These are phyloP conservation scores for Pseudogymnoascus sp. DNA, from an alignment of 2,329 filamentous ascomycete species.

Conservation along the genomic window DNA sequence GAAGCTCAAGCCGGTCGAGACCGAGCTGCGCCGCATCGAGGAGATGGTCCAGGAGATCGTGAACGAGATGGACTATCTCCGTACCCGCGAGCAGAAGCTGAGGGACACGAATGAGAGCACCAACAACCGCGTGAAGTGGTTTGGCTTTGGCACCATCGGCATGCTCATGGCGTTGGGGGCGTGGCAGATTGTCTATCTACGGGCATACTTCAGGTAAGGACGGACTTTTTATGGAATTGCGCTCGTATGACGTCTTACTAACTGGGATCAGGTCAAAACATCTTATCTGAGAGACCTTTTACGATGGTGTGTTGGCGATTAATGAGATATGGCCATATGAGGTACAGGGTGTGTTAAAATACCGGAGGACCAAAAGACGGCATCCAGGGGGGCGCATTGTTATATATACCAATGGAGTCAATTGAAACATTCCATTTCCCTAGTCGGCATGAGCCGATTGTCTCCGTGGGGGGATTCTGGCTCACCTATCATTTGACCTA, in stretches of 20 bases:
- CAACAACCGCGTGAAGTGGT: slow-evolving; percentile 98
- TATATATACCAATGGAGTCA: background rate
- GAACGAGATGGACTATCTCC: slow-evolving; percentile 91
- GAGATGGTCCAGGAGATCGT: slow-evolving; percentile 87
- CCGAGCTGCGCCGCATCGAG: slow-evolving; percentile 84
- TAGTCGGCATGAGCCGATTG: background rate
- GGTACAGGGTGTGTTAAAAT: slow-evolving; percentile 3
- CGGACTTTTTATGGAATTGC: background rate
- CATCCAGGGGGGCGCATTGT: background rate
- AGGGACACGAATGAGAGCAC: slow-evolving; percentile 99
- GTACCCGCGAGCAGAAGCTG: slow-evolving; percentile 82
- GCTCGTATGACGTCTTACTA: slow-evolving; percentile 13
- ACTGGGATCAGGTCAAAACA: slow-evolving; percentile 52
- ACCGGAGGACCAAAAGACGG: slow-evolving; percentile 3
- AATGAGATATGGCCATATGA: background rate
- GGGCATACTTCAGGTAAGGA: slow-evolving; percentile 83
- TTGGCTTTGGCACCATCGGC: slow-evolving; percentile 87
- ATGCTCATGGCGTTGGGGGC: slow-evolving; percentile 81
- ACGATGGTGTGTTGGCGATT: background rate
- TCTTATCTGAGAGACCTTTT: slow-evolving; percentile 44
- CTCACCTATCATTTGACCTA: background rate
- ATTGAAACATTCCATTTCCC: background rate
- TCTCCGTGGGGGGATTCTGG: background rate
- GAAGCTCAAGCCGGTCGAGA: slow-evolving; percentile 96
- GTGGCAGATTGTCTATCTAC: slow-evolving; percentile 96